Evolutionary conservation across 2,329 filamentous ascomycete species (phyloP).

Genomic region (Neospermospora avenae): DNA sequence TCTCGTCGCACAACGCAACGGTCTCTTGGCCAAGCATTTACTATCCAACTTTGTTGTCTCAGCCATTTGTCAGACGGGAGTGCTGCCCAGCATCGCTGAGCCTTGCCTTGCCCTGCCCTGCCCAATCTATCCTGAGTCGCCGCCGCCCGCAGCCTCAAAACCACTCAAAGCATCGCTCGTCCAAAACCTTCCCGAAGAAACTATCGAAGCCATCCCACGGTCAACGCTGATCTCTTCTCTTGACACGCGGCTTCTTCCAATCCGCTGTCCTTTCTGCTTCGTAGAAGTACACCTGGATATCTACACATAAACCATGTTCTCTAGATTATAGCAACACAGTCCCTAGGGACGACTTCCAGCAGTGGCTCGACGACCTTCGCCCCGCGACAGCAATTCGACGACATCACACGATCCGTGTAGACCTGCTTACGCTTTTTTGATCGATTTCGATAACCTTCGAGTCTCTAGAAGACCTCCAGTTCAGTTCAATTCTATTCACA

Average conservation of each 20-base stretch:
- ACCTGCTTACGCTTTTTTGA: conserved; percentile 5
- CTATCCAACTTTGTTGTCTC: too few species aligned
- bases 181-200: not conserved
- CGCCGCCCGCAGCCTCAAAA: conserved; percentile 5
- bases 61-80: conserved; percentile 13
- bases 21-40: not conserved
- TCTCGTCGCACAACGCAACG: conserved; percentile 1
- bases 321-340: conserved; percentile 41
- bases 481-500: conserved; percentile 1
- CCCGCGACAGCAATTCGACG: conserved; percentile 15
- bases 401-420: conserved; percentile 8
- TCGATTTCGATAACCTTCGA: conserved; percentile 6
- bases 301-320: conserved; percentile 31
- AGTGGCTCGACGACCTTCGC: conserved; percentile 22
- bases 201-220: not conserved
- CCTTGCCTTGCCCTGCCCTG: conserved; percentile 7
- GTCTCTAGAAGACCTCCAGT: conserved; percentile 7
- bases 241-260: not conserved
- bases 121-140: not conserved
- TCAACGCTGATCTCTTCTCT: not conserved
- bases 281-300: conserved; percentile 26
- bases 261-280: conserved; percentile 18
- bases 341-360: conserved; percentile 43
- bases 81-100: not conserved
- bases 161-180: not conserved